A percentile compares a stretch with the other conserved stretches of the same genome.
Evolutionary conservation across 2,329 filamentous ascomycete species (phyloP).

Genomic region (Trichophyton schoenleinii): DNA sequence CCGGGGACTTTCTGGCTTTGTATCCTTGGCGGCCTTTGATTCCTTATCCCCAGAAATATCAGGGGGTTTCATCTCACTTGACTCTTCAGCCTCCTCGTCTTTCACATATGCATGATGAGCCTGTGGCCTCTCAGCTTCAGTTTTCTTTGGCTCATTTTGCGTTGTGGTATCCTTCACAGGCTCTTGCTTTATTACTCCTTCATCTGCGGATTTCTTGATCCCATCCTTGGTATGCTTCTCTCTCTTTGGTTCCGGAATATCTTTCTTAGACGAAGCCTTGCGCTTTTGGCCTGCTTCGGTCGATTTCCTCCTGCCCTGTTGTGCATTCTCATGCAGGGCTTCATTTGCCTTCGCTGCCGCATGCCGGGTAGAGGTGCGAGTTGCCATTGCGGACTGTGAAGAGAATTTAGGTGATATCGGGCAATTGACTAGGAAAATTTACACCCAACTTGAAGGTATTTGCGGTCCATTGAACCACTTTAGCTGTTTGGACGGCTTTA

Average conservation of each 20-base stretch:
- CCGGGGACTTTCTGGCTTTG: constrained; percentile 30
- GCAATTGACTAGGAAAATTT: neutral
- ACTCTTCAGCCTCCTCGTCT: constrained; percentile 11
- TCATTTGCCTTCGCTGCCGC: constrained; percentile 34
- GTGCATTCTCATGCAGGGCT: constrained; percentile 25
- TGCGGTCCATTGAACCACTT: neutral
- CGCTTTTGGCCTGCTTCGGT: constrained; percentile 26
- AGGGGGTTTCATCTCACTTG: constrained; percentile 6
- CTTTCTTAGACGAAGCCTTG: constrained; percentile 22
- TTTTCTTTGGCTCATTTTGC: constrained; percentile 8
- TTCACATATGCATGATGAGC: constrained; percentile 9
- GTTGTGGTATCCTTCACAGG: neutral
- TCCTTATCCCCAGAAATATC: constrained; percentile 6
- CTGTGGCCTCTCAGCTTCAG: constrained; percentile 8
- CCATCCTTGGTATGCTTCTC: constrained; percentile 21
- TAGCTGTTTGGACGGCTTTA: neutral
- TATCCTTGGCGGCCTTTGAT: constrained; percentile 8
- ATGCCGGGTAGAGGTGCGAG: constrained; percentile 31
- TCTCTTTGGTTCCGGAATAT: constrained; percentile 25
- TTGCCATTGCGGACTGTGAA: constrained; percentile 16
- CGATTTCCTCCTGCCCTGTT: constrained; percentile 17
- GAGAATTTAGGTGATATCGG: neutral
- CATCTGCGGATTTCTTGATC: neutral
- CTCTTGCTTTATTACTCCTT: neutral
- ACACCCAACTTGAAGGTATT: neutral